These are phyloP conservation scores for Mortierella sp. DNA, from an alignment of 371 early-diverging fungal genomes.

Conservation along the genomic window DNA sequence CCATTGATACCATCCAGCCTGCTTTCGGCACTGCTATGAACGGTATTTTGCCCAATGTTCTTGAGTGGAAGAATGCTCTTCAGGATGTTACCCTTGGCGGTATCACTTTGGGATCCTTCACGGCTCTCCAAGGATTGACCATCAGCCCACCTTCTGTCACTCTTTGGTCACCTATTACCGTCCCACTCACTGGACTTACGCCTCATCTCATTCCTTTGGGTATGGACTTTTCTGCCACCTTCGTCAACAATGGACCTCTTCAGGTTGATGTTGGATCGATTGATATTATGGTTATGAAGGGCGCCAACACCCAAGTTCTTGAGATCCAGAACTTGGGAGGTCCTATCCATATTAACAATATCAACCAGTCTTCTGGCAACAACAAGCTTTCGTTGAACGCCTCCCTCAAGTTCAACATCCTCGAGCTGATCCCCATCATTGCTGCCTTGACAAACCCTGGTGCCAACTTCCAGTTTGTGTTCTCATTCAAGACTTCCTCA, in stretches of 20 bases:
- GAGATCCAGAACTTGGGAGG: constrained; percentile 37
- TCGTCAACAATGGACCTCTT: constrained; percentile 35
- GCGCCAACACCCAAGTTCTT: constrained; percentile 8
- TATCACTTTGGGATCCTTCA: constrained; percentile 33
- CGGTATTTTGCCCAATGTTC: constrained; percentile 45
- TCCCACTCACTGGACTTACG: constrained; percentile 32
- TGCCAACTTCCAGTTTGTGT: constrained; percentile 29
- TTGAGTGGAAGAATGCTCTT: constrained; percentile 52
- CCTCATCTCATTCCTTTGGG: constrained; percentile 31
- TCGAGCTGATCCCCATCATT: constrained; percentile 31
- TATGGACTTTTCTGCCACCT: constrained; percentile 31
- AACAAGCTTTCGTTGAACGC: constrained; percentile 29
- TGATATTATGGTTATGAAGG: constrained; percentile 22
- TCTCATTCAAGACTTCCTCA: constrained; percentile 23
- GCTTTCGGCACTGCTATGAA: constrained; percentile 28
- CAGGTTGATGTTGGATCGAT: constrained; percentile 42
- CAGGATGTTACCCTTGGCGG: constrained; percentile 48
- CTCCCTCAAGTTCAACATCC: constrained; percentile 34
- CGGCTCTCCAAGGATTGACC: constrained; percentile 12
- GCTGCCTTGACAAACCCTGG: constrained; percentile 19
- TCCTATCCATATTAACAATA: constrained; percentile 41
- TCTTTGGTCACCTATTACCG: constrained; percentile 51
- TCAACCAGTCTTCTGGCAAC: constrained; percentile 37
- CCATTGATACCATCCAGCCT: constrained; percentile 31
- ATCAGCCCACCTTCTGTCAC: constrained; percentile 48